Evolutionary conservation across 345 rosid genomes (phyloP).

Genomic region (Schrenkiella parvula): DNA sequence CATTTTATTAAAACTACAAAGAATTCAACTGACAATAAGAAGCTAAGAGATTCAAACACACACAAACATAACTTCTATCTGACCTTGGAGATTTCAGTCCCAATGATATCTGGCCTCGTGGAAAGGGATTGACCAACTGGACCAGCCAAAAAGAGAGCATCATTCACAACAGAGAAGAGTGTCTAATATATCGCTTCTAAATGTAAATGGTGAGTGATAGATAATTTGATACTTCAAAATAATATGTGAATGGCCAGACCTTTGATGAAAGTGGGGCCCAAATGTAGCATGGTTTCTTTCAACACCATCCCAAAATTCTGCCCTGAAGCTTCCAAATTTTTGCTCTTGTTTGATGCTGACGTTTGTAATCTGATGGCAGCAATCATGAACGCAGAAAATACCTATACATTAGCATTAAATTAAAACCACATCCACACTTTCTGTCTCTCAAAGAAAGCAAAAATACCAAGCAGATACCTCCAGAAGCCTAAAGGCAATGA

Average conservation of each 20-base stretch:
- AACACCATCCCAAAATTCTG: conserved; percentile 67
- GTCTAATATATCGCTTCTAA: conserved; percentile 28
- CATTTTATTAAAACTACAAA: neutral
- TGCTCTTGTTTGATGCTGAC: conserved; percentile 36
- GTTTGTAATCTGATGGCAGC: conserved; percentile 70
- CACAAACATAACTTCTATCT: conserved; percentile 17
- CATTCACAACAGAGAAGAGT: conserved; percentile 34
- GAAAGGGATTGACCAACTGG: conserved; percentile 99
- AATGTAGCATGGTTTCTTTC: conserved; percentile 77
- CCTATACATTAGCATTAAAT: conserved; percentile 41
- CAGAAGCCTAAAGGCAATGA: conserved; percentile 73
- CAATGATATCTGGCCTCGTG: conserved; percentile 91
- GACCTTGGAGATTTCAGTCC: conserved; percentile 89
- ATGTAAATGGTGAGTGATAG: conserved; percentile 18
- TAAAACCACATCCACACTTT: conserved; percentile 11
- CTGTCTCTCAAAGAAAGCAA: conserved; percentile 4
- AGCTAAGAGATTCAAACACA: neutral
- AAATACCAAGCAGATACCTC: conserved; percentile 50
- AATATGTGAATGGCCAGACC: conserved; percentile 40
- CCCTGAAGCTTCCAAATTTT: conserved; percentile 44
- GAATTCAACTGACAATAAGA: neutral
- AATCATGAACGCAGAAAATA: conserved; percentile 56
- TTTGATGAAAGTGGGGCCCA: conserved; percentile 97
- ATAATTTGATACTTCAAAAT: conserved; percentile 21
- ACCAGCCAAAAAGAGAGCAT: conserved; percentile 45